These are phyloP conservation scores for Nicotiana obtusifolia DNA, from an alignment of 257 asterid species.

Conservation along the genomic window DNA sequence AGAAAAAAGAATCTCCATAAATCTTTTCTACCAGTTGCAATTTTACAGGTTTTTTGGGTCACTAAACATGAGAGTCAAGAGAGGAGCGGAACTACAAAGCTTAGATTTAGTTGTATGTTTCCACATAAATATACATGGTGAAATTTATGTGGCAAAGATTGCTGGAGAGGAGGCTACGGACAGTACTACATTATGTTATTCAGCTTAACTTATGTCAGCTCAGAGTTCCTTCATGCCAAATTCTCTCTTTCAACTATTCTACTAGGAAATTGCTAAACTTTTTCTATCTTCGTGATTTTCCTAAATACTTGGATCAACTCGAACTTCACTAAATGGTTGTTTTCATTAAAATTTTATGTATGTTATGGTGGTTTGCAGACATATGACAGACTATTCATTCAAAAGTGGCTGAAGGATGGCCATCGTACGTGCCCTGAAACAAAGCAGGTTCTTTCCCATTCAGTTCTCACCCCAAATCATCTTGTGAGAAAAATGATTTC, in stretches of 20 bases:
- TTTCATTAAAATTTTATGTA: neutral
- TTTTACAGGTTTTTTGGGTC: neutral
- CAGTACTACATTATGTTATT: neutral
- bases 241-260: neutral
- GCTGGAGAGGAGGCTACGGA: neutral
- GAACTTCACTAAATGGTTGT: neutral
- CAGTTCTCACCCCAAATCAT: slow-evolving; percentile 38
- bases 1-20: neutral
- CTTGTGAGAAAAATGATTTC: slow-evolving; percentile 34
- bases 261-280: neutral
- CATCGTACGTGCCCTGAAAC: slow-evolving; percentile 39
- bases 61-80: neutral
- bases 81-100: neutral
- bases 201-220: too few species aligned
- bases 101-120: neutral
- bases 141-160: neutral
- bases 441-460: slow-evolving; percentile 29
- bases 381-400: slow-evolving; percentile 34
- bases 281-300: neutral
- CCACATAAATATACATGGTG: neutral
- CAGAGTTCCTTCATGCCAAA: neutral
- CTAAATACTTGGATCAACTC: neutral
- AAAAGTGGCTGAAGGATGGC: slow-evolving; percentile 46
- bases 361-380: slow-evolving; percentile 33
- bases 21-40: neutral